Evolutionary conservation across 768 basidiomycete species (phyloP).

Genomic region (Dendrothele bispora): DNA sequence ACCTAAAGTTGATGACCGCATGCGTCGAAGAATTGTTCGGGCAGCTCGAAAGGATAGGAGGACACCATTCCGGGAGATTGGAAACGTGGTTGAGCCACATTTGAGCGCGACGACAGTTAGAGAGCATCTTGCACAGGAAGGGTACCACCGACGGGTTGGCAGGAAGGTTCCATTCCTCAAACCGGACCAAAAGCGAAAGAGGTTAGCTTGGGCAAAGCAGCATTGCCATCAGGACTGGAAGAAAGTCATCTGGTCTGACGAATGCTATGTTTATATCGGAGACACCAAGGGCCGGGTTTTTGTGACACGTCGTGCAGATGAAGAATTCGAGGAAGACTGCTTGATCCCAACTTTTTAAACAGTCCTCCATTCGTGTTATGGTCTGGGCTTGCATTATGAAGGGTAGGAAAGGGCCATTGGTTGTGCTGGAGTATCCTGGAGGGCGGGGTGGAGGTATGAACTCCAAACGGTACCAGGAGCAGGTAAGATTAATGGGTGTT

Average conservation of each 20-base stretch:
- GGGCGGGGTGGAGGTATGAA: no score
- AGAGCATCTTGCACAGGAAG: constrained; percentile 5
- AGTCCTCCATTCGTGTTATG: neutral
- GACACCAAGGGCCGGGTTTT: constrained; percentile 10
- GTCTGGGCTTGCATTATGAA: constrained; percentile 1
- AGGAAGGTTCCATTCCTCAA: constrained; percentile 14
- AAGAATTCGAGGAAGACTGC: neutral
- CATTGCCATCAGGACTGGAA: constrained; percentile 8
- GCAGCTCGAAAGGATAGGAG: constrained; percentile 4
- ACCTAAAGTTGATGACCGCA: constrained; percentile 1
- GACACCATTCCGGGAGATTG: constrained; percentile 11
- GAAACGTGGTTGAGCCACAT: constrained; percentile 10
- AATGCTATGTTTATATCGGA: constrained; percentile 12
- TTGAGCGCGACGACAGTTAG: constrained; percentile 11
- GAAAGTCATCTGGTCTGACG: constrained; percentile 13
- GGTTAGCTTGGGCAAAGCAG: constrained; percentile 10
- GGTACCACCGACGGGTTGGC: constrained; percentile 15
- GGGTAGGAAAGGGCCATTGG: no score
- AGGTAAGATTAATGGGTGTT: constrained; percentile 49
- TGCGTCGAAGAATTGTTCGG: neutral
- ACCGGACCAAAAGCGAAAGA: constrained; percentile 6
- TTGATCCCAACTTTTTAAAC: neutral
- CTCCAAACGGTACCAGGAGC: no score
- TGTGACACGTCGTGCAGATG: constrained; percentile 8
- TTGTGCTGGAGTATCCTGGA: no score